Base-by-base conservation (phyloP, 305 asterid genomes). In the Fraxinus angustifolia region DNA sequence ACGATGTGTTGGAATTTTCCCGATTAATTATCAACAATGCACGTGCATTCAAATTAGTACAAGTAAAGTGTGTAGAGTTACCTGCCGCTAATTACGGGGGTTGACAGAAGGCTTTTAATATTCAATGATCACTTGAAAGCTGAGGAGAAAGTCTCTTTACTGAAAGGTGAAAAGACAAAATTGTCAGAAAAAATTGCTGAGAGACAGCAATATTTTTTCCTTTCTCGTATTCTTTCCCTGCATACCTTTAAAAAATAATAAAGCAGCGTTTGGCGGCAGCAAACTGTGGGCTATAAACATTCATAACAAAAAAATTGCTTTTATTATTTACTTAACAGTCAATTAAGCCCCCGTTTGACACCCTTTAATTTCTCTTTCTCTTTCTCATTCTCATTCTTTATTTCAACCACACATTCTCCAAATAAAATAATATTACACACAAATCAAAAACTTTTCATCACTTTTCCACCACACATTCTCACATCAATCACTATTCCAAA, bases 61-160 rank as follows among this genome's bases (percentile, higher is more conserved):
- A 17, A 71, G 16, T 71, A 34, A 33, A 34, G 48, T 7, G 30
- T 16, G 40, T 7, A 72, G 30, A 68, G 45, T 72, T 71, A 72
- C 76, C 76, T 72, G 76, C 76, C 76, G 48, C 50, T 72, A 30
- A 72, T 72, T 72, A n/a, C 76, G 76, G 76, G 76, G 76, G 48
- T 72, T 33, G 76, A 72, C 50, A 72, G 16, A n/a, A 8, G 6
- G 76, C 76, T 34, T 72, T 33, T 72, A 72, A 35, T n/a, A 72
- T 72, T 72, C 76, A 72, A 72, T n/a, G n/a, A 72, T n/a, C 14
- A 72, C 76, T n/a, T n/a, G 76, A 72, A n/a, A n/a, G 76, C 30
- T 72, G 76, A n/a, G 16, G 30, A 72, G 50, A 72, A 72, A 72
- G 48, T 38, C 50, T 71, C 75, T 70, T 33, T 71, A 16, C 45